These are phyloP conservation scores for Mortierella sp. DNA, from an alignment of 371 early-diverging fungal species.

Conservation along the genomic window DNA sequence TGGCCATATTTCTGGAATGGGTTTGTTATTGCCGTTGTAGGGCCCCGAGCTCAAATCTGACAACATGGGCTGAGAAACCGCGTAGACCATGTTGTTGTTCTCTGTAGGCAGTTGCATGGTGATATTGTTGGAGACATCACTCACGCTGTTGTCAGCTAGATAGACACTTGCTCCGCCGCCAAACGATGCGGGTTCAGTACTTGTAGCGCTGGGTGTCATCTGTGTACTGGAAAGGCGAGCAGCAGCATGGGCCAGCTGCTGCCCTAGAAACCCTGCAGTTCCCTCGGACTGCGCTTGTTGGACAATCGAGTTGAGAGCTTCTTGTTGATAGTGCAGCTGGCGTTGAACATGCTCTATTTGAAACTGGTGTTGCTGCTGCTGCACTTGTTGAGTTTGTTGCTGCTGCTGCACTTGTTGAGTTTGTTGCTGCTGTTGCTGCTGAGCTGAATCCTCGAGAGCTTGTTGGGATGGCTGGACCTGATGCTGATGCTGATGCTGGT, in stretches of 20 bases:
- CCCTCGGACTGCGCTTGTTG: not conserved
- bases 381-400: not conserved
- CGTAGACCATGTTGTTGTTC: not conserved
- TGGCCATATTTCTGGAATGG: too few relatives aligned
- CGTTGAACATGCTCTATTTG: not conserved
- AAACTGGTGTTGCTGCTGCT: not conserved
- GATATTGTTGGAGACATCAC: not conserved
- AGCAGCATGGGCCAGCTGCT: not conserved
- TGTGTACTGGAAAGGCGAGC: not conserved
- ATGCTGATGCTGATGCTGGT: not conserved
- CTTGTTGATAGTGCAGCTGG: not conserved
- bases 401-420: constrained; percentile 15
- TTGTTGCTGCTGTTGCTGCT: constrained; percentile 11
- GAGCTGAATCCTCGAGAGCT: too few relatives aligned
- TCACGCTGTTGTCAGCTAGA: not conserved
- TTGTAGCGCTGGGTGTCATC: not conserved
- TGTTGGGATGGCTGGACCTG: not conserved
- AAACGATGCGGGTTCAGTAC: not conserved
- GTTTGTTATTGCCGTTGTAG: not conserved
- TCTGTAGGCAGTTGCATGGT: not conserved
- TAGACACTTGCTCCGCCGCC: not conserved
- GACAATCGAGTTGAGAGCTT: not conserved
- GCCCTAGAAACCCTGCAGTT: not conserved
- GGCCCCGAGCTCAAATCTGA: not conserved
- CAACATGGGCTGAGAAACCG: not conserved